Base-by-base conservation (phyloP, 2,329 filamentous ascomycete species). In the Zarea fungicola region DNA sequence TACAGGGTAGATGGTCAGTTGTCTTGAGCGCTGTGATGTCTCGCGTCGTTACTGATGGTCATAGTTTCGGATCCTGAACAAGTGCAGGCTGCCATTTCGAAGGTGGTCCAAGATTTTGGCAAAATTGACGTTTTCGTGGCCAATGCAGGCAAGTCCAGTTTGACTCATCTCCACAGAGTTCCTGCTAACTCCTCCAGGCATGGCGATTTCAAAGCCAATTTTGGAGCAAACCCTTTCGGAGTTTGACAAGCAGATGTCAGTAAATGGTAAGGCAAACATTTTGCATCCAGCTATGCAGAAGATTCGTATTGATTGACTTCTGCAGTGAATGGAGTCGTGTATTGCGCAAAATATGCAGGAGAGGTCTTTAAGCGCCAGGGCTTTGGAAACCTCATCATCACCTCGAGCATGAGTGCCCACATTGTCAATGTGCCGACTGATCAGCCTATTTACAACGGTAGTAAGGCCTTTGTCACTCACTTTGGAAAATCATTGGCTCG, bases 401-500 rank as follows among this genome's bases (percentile, higher is more conserved):
- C 73, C 2, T 71, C 70, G 0, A 72, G 68, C 47, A 77, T 78
- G 66, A 74, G 69, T 45, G 74, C 58, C 1, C 68, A 72, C 49
- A 70, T 77, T 35, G 75, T 76, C 55, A 78, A 77, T 46, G 73
- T 76, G 2, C 75, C 74, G 1, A 62, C 70, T 13, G 74, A 78
- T 40, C 77, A 80, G 56, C 72, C 76, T 1, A 72, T 76, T 11
- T 81, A 81, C 61, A 81, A 81, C 53, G 70, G 69, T 7, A 74
- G 71, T 25, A 81, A 81, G 58, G 77, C 78, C 1, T 77, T 70
- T 22, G 70, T 80, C 14, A 76, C 72, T 2, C 78, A 81, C 48
- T 70, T 81, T 5, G 75, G 75, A 42, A 79, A 78, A 59, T 74
- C 68, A 1, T 64, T 81, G 22, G 76, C 78, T 0, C 65, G 74